Percentiles rank a stretch among this genome's conserved stretches.
These are phyloP conservation scores for Yarrowia yakushimensis DNA, from an alignment of 805 yeast species.

Conservation along the genomic window DNA sequence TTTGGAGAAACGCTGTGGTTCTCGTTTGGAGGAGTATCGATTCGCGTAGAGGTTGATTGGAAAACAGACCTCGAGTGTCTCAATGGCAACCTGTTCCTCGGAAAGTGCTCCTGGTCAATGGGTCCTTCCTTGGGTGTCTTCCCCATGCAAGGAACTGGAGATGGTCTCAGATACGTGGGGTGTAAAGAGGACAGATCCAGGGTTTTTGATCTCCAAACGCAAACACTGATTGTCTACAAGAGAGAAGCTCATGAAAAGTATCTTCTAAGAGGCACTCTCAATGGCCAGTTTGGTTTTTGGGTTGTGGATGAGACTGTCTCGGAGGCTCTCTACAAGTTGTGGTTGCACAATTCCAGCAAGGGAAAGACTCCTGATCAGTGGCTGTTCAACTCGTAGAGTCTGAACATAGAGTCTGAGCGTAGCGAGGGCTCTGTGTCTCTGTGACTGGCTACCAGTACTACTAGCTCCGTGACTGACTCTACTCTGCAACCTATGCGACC, in stretches of 20 bases:
- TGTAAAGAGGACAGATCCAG: neutral
- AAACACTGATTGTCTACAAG: neutral
- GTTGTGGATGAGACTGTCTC: neutral
- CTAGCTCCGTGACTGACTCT: no score
- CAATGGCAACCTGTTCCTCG: neutral
- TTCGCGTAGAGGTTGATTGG: neutral
- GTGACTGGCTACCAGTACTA: no score
- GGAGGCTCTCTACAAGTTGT: neutral
- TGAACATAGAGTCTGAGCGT: no score
- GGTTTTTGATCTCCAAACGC: neutral
- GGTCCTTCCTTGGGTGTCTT: neutral
- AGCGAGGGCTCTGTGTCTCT: no score
- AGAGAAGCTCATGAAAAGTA: neutral
- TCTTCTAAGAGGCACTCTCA: neutral
- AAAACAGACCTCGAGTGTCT: neutral
- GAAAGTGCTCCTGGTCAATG: neutral
- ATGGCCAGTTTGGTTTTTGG: neutral
- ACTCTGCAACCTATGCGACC: no score
- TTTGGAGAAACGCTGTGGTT: neutral
- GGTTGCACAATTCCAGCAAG: neutral
- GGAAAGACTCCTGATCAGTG: slow-evolving; percentile 6
- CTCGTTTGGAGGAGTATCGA: slow-evolving; percentile 1
- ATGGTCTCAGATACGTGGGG: neutral
- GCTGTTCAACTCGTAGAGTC: no score
- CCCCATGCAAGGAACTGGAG: neutral